phyloP scores from a whole-genome alignment of 2,329 filamentous ascomycete species.

The Hypoxylon rubiginosum region DNA sequence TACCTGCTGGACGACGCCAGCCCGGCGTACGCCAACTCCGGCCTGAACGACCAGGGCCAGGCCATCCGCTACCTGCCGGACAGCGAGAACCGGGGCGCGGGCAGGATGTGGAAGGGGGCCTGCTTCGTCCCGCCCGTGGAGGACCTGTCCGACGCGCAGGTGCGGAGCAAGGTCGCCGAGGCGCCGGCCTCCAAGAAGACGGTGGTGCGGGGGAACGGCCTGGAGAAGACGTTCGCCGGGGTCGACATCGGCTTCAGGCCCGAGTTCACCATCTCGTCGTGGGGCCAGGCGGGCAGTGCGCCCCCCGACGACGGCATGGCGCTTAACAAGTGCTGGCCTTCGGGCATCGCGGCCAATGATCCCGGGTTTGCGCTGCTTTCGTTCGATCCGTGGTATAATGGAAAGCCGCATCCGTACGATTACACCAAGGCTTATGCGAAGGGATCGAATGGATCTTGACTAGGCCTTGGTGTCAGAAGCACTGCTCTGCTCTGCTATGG shows the following conservation, averaged over 20 bases:
- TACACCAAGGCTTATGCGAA: background rate
- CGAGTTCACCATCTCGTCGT: slow-evolving; percentile 25
- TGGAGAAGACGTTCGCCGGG: slow-evolving; percentile 11
- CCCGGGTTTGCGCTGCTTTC: slow-evolving; percentile 42
- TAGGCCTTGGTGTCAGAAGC: too few species aligned
- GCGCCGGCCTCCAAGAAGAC: background rate
- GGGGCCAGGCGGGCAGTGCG: background rate
- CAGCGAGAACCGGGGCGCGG: slow-evolving; percentile 28
- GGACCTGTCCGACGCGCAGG: slow-evolving; percentile 11
- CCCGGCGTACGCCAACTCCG: too few species aligned
- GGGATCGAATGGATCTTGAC: slow-evolving; percentile 2
- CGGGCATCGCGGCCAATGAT: slow-evolving; percentile 31
- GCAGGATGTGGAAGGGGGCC: slow-evolving; percentile 23
- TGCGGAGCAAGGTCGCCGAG: slow-evolving; percentile 7
- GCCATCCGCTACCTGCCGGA: slow-evolving; percentile 25
- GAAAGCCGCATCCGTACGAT: slow-evolving; percentile 21
- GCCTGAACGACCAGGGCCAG: slow-evolving; percentile 13
- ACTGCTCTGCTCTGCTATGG: too few species aligned
- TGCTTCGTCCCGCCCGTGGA: slow-evolving; percentile 19
- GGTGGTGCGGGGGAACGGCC: background rate
- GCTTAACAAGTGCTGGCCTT: slow-evolving; percentile 45
- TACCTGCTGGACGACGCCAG: too few species aligned
- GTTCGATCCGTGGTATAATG: slow-evolving; percentile 39
- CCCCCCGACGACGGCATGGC: slow-evolving; percentile 36
- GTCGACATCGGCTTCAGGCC: slow-evolving; percentile 21